Evolutionary conservation across 768 basidiomycete genomes (phyloP).

Genomic region (Suillus alpinus): DNA sequence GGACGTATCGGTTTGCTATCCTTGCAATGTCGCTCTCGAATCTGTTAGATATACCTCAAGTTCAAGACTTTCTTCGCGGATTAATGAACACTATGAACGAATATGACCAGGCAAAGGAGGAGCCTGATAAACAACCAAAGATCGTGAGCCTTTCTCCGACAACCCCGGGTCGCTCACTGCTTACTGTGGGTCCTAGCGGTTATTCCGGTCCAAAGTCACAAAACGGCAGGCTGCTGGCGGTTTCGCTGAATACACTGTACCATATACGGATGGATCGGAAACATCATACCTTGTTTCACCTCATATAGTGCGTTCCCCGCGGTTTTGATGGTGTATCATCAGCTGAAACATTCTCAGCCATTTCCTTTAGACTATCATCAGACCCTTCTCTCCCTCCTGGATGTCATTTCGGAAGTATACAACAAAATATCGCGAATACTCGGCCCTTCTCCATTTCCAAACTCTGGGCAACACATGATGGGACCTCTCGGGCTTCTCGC

Average conservation of each 20-base stretch:
- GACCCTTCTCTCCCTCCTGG: constrained; percentile 82
- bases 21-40: constrained; percentile 86
- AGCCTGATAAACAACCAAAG: constrained; percentile 57
- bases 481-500: constrained; percentile 69
- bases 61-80: constrained; percentile 76
- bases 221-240: constrained; percentile 53
- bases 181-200: constrained; percentile 36
- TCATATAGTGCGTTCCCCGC: constrained; percentile 58
- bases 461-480: constrained; percentile 71
- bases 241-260: constrained; percentile 56
- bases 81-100: constrained; percentile 70
- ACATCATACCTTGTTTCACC: constrained; percentile 70
- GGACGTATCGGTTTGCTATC: constrained; percentile 79
- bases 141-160: constrained; percentile 43
- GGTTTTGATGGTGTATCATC: background rate
- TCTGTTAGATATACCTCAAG: constrained; percentile 76
- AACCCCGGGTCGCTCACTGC: background rate
- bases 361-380: constrained; percentile 89
- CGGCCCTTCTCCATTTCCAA: constrained; percentile 75
- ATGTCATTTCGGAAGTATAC: constrained; percentile 87
- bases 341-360: constrained; percentile 47
- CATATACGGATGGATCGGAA: constrained; percentile 60
- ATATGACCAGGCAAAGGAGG: constrained; percentile 68
- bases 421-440: constrained; percentile 82
- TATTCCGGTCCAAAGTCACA: constrained; percentile 57